Conservation (phyloP, 306 rosid genomes). For the Inga leiocalycina region DNA sequence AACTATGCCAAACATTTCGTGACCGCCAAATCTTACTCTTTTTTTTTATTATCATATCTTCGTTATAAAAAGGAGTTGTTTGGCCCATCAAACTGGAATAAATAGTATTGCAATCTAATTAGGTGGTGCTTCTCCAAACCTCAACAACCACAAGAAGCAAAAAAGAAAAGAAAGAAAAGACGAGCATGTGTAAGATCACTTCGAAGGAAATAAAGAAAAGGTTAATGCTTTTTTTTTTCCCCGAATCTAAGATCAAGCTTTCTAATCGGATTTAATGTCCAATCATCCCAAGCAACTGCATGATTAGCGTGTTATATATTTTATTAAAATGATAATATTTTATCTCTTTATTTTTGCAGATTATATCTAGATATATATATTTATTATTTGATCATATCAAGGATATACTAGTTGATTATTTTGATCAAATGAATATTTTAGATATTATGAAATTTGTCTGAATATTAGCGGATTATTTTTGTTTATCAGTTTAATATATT, state of each 20-base stretch:
- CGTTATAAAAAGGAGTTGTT: neutral
- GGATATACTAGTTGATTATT: no score
- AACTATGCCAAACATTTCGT: neutral
- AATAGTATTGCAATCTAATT: neutral
- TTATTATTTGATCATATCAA: no score
- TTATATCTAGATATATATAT: no score
- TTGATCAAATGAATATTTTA: no score
- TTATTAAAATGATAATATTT: no score
- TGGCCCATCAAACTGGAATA: neutral
- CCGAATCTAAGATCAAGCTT: neutral
- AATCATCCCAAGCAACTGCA: neutral
- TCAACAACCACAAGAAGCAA: neutral
- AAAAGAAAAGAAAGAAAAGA: neutral
- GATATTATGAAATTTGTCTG: no score
- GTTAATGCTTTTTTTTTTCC: neutral
- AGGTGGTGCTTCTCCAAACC: neutral
- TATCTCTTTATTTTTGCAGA: no score
- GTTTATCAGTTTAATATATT: no score
- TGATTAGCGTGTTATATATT: neutral
- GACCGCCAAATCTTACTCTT: neutral
- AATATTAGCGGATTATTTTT: no score
- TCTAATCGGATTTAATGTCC: neutral
- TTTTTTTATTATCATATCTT: no score
- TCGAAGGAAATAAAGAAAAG: conserved; percentile 3
- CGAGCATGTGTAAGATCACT: neutral